Base-by-base conservation (phyloP, 2,329 filamentous ascomycete species). In the Pseudogymnoascus sp. region DNA sequence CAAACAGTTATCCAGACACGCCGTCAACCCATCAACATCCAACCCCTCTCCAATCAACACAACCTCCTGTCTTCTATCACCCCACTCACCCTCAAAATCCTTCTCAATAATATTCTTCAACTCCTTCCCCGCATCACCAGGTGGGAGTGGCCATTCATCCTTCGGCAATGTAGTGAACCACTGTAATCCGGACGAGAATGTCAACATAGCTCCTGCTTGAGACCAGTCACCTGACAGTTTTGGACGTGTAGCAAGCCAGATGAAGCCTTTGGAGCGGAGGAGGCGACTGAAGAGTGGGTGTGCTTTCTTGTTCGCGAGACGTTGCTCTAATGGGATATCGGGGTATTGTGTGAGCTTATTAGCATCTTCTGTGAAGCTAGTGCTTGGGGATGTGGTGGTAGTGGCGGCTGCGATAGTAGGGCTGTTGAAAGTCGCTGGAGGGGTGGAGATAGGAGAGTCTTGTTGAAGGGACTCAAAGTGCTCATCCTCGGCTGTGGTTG, bases 11-110 rank as follows among this genome's bases (percentile, higher is more conserved):
- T 90, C 82, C 3, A 90, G 69, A 33, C 78, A 69, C 3, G 70
- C 71, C 21, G 77, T 79, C 13, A 90, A 72, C 0, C 73, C 76
- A 4, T 69, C 67, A 1, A 75, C 67, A 57, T 88, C 76, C 12
- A 90, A 74, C 4, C 77, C 76, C 70, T 89, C 84, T 0, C 86
- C 86, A 61, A 90, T 89, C 62, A 90, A 87, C 2, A 90, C 86
- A 5, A 90, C 69, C 69, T 90, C 86, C 68, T 90, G 86, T 2
- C 86, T 76, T 1, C 86, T 76, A 65, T 90, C 86, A 0, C 84
- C 86, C 84, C 85, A 89, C 7, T 73, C 71, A 3, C 71, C 73
- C 28, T 34, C 33, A 34, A 34, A 34, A 34, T 34, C 33, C 33
- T 34, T 34, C 33, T 34, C 12, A 34, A 34, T 34, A 2, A 34